Evolutionary conservation across 305 asterid species (phyloP).

Genomic region (Vinca major): DNA sequence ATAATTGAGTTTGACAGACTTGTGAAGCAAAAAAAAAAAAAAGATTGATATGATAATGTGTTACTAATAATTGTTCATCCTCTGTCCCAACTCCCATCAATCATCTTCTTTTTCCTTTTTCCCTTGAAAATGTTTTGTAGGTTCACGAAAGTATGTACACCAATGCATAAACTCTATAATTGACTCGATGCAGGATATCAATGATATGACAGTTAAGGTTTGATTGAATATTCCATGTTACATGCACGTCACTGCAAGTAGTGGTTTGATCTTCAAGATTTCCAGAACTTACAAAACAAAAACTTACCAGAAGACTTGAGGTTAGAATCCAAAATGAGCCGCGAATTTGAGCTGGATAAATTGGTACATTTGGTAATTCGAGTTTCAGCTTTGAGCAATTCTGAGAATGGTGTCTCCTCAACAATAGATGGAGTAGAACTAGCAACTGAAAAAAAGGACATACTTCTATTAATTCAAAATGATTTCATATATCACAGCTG

Average conservation of each 20-base stretch:
- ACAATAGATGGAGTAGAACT: slow-evolving; percentile 35
- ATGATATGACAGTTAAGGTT: neutral
- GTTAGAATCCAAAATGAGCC: slow-evolving; percentile 19
- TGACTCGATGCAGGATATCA: neutral
- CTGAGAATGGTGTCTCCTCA: slow-evolving; percentile 57
- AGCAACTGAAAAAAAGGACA: slow-evolving; percentile 23
- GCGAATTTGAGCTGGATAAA: slow-evolving; percentile 16
- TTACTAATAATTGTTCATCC: neutral
- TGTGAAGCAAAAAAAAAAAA: neutral
- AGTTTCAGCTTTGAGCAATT: slow-evolving; percentile 26
- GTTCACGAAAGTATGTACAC: neutral
- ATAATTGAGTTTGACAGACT: neutral
- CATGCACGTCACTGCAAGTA: neutral
- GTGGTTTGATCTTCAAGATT: neutral
- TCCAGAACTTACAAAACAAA: slow-evolving; percentile 12
- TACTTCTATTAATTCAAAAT: slow-evolving; percentile 9
- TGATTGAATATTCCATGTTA: neutral
- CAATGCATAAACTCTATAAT: neutral
- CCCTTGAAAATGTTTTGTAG: neutral
- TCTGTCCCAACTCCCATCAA: neutral
- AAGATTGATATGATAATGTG: neutral
- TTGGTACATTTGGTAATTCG: slow-evolving; percentile 21
- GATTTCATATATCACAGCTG: neutral
- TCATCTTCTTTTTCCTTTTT: neutral
- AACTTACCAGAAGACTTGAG: slow-evolving; percentile 34